Evolutionary conservation across 1,284 basidiomycete genomes (phyloP), one percentile per base, ranked within the genome.

Genomic region (Amylostereum chailletii): DNA sequence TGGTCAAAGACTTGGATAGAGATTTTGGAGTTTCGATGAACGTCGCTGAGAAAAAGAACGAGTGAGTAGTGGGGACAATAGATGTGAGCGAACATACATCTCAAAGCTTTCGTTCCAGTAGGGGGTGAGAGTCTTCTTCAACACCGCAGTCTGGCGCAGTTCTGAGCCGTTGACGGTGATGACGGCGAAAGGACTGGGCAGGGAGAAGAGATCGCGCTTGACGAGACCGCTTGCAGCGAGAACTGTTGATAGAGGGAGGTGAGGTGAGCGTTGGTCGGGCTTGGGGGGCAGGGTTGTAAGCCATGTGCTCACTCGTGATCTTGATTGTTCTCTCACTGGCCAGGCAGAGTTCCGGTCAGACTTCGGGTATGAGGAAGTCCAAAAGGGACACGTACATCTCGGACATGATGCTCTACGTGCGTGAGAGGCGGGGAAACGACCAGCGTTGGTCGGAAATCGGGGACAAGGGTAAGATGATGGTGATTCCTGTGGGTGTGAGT

Each of bases 1-100:
- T 96, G 94, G 68, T 97, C 94, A 60, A 96, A 96, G 61, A 96
- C 93, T 68, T 97, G 94, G 2, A 97, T 90, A 3, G 90, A 89
- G 41, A 97, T 77, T 44, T 94, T 84, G 30, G 91, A 94, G 3
- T 88, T 87, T 61, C 95, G 92, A 65, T 86, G 90, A 62, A 95
- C 92, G 45, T 79, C 83, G 58, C 89, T 92, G 59, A 43, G 40
- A 26, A 26, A 7, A 26, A 7, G 27, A 26, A 26, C 32, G 5
- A 19, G 42, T 30, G 43, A 50, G 49, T 47, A 27, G 33, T 55
- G n/a, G 7, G 31, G 32, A 34, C 30, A 49, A 38, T n/a, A 37
- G 10, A 32, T 38, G 48, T 45, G 52, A n/a, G 38, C 1, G 27
- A 49, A 50, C 46, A 36, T 54, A 89, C 89, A 93, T 84, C 61